phyloP scores from a whole-genome alignment of 495 filamentous ascomycete genomes.

The Talaromyces thailandensis region DNA sequence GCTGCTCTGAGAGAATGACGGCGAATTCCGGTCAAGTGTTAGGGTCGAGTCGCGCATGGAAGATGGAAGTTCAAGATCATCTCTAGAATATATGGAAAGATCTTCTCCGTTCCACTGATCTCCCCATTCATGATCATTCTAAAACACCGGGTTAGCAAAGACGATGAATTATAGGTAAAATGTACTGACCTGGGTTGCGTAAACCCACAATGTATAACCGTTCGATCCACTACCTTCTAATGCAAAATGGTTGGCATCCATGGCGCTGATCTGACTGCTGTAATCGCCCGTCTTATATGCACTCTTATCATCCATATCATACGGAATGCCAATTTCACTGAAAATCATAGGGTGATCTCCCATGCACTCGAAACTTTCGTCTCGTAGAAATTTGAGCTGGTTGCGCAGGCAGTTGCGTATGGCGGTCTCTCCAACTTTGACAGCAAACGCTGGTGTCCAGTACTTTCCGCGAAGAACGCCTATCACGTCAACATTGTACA shows the following conservation, averaged over 20 bases:
- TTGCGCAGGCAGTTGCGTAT: constrained; percentile 92
- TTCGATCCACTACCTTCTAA: constrained; percentile 72
- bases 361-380: constrained; percentile 87
- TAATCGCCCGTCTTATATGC: constrained; percentile 97
- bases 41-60: constrained; percentile 19
- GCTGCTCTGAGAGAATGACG: constrained; percentile 51
- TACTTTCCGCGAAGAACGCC: constrained; percentile 87
- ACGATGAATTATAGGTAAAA: background rate
- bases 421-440: constrained; percentile 89
- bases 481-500: constrained; percentile 94
- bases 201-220: constrained; percentile 86
- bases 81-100: constrained; percentile 76
- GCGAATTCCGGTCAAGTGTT: constrained; percentile 42
- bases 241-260: constrained; percentile 96
- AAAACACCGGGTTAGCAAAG: background rate
- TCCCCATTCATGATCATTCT: constrained; percentile 84
- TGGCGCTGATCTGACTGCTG: constrained; percentile 81
- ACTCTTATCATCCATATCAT: constrained; percentile 95
- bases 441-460: constrained; percentile 73
- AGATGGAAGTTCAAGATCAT: constrained; percentile 59
- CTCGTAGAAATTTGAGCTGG: constrained; percentile 76
- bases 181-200: constrained; percentile 55
- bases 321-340: constrained; percentile 95
- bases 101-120: constrained; percentile 98
- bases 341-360: constrained; percentile 85